Evolutionary conservation across 352 stramenopile genomes (phyloP), one percentile per base, ranked within the genome.

Genomic region (Pythium sp.): DNA sequence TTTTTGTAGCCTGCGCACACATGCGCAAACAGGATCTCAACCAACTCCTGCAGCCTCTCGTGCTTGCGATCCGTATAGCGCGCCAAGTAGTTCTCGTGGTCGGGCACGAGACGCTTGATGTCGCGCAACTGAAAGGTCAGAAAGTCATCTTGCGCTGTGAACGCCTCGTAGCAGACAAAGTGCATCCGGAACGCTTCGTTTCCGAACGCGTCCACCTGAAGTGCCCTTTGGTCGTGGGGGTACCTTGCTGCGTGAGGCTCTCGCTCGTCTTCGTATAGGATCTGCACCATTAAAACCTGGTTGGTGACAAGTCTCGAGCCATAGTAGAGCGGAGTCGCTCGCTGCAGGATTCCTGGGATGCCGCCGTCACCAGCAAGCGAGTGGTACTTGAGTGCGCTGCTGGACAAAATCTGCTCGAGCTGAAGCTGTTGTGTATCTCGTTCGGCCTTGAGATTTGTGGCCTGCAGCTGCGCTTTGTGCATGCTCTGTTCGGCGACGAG

Each of bases 1-100:
- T 88, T 84, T 71, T 92, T 93, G 69, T 86, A 92, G 18, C 86
- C 83, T 1, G 83, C 78, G 11, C 83, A 78, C 18, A 86, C 56
- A 15, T 84, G 68, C 1, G 26, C n/a, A 18, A 88, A 61, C 8
- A 93, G 65, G 11, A 82, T 36, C 22, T 89, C 81, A 0, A 77
- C 79, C 15, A 93, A 41, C 22, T 76, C 79, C 46, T 79, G 54
- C 20, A 80, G 67, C 11, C 79, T 66, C 55, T 89, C 70, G 5
- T 72, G 71, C 32, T 73, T 75, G 3, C 72, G 65, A 22, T 80
- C 68, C 2, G 54, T 36, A 49, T 73, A 72, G 5, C 12, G 28
- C 18, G 76, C 71, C 5, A 84, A 46, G 54, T 77, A 86, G 18
- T 80, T 83, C 8, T 80, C 73, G 20, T 75, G 72, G 1, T 83